phyloP scores from a whole-genome alignment of 2,329 filamentous ascomycete species.

The Madurella mycetomatis region DNA sequence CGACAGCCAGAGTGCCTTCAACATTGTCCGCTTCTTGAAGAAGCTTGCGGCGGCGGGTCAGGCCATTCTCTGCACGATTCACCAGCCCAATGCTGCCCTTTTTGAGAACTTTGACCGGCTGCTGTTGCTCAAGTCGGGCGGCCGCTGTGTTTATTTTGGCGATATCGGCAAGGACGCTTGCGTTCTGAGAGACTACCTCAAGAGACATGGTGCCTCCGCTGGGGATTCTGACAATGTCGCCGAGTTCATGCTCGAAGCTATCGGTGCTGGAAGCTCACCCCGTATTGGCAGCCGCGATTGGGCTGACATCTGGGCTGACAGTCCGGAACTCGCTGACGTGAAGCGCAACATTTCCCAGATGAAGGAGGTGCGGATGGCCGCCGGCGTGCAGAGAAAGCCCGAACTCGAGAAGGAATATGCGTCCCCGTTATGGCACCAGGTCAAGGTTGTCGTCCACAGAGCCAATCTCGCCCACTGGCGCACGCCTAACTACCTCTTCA shows the following conservation, averaged over 20 bases:
- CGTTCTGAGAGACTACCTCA: conserved; percentile 62
- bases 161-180: conserved; percentile 73
- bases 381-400: conserved; percentile 41
- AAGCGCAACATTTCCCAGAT: conserved; percentile 65
- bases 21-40: conserved; percentile 72
- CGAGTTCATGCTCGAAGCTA: conserved; percentile 83
- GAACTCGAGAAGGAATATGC: conserved; percentile 72
- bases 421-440: conserved; percentile 72
- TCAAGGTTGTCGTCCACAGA: conserved; percentile 67
- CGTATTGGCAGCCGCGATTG: conserved; percentile 72
- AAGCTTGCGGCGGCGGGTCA: conserved; percentile 77
- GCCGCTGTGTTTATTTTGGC: conserved; percentile 80
- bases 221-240: conserved; percentile 54
- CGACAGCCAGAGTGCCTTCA: conserved; percentile 68
- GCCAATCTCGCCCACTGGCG: conserved; percentile 80
- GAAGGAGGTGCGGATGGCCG: conserved; percentile 53
- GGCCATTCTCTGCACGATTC: conserved; percentile 85
- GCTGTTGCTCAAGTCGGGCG: conserved; percentile 71
- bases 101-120: conserved; percentile 88
- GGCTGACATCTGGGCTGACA: conserved; percentile 74
- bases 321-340: conserved; percentile 61
- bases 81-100: conserved; percentile 79
- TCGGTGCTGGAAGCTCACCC: conserved; percentile 68
- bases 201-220: conserved; percentile 56
- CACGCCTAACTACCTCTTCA: conserved; percentile 84